A percentile compares a stretch with the other conserved stretches of the same genome.
Conservation (phyloP, 1,284 basidiomycete genomes). For the Boletellus deceptivus region DNA sequence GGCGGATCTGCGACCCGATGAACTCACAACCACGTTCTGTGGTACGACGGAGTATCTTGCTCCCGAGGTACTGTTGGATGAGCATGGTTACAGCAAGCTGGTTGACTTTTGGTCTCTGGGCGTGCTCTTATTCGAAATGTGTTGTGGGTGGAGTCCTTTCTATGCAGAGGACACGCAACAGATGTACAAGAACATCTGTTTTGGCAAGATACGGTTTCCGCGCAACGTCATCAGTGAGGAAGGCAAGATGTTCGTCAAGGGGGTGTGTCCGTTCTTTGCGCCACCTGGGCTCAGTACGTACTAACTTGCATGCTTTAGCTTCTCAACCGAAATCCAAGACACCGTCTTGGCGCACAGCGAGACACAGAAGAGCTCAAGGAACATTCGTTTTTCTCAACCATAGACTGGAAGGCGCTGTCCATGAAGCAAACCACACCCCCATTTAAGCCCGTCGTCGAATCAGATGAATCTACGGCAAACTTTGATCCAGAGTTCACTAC, state of each 20-base stretch:
- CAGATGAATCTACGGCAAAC: slow-evolving; percentile 96
- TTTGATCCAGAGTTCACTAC: slow-evolving; percentile 98
- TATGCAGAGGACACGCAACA: slow-evolving; percentile 99
- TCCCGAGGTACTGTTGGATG: slow-evolving; percentile 97
- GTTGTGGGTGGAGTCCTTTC: slow-evolving; percentile 99
- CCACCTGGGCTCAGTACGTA: slow-evolving; percentile 9
- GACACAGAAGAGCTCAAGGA: slow-evolving; percentile 96
- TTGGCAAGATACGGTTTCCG: slow-evolving; percentile 98
- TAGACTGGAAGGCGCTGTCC: slow-evolving; percentile 88
- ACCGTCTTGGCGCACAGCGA: slow-evolving; percentile 87
- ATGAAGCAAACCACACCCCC: slow-evolving; percentile 93
- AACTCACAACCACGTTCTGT: slow-evolving; percentile 97
- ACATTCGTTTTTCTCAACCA: slow-evolving; percentile 91
- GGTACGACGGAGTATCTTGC: slow-evolving; percentile 98
- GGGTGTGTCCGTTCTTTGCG: slow-evolving; percentile 47
- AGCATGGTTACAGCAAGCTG: slow-evolving; percentile 97
- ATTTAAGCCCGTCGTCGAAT: slow-evolving; percentile 97
- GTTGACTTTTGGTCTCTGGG: slow-evolving; percentile 99
- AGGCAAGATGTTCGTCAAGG: slow-evolving; percentile 99
- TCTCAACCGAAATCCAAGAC: slow-evolving; percentile 96
- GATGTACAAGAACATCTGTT: slow-evolving; percentile 99
- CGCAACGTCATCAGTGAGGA: slow-evolving; percentile 97
- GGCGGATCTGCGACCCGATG: slow-evolving; percentile 89
- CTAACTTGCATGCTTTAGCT: slow-evolving; percentile 52
- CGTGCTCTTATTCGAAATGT: slow-evolving; percentile 95